Base-by-base conservation (phyloP, 2,329 filamentous ascomycete genomes). In the Sclerotiophoma versabilis region DNA sequence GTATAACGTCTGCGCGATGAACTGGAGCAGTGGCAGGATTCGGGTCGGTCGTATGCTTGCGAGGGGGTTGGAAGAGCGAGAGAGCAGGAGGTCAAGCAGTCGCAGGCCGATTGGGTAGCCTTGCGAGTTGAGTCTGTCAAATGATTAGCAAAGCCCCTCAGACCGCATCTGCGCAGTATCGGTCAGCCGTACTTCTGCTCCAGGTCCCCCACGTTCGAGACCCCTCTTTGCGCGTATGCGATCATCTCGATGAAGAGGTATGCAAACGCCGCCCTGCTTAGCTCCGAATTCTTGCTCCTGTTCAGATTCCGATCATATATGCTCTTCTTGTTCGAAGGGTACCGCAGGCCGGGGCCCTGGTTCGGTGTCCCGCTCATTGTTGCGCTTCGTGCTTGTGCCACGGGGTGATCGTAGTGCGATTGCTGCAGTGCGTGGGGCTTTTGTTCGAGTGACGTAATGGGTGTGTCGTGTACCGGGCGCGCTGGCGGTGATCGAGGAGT, bases 211-310 rank as follows among this genome's bases (percentile, higher is more conserved):
- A 99, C 96, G 6, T 92, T 93, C 63, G 90, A 95, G 49, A 97
- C 93, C 58, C 91, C 84, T 69, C 88, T 84, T 75, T 98, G 95
- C 64, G 95, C 93, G 76, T 98, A 98, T 69, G 87, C 88, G 43
- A 99, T 93, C 90, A 98, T 96, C 80, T 97, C 93, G 57, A 89
- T 88, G 74, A 99, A 98, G 54, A 99, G 83, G 76, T 96, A 98
- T 34, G 95, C 93, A 77, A 99, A 98, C 77, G 91, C 92, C 10
- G 95, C 87, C 72, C 96, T 90, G 75, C 92, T 96, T 63, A 96
- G 86, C 81, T 98, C 93, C 54, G 90, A 85, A 66, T 90, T 91
- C 75, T 92, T 91, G 67, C 88, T 89, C 61, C 95, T 90, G 78
- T 97, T 97, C 58, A 98, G 82, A 58, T 96, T 92, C 49, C 95